A percentile compares a stretch with the other conserved stretches of the same genome.
Conservation (phyloP, 83 land plant genomes). For the Isoetes engelmannii region DNA sequence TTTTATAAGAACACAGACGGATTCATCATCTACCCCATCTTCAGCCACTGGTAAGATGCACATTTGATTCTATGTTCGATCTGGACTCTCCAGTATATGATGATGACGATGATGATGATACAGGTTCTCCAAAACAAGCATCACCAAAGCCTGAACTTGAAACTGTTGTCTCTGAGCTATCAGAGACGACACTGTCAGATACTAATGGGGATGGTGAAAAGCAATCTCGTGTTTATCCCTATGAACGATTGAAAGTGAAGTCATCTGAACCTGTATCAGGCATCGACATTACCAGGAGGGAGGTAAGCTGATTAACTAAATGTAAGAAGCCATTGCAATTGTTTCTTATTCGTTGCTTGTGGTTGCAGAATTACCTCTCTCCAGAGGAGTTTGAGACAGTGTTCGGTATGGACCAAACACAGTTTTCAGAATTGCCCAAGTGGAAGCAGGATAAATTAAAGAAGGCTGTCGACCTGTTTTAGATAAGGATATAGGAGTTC, state of each 20-base stretch:
- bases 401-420: slow-evolving; percentile 71
- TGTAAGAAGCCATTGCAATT: neutral
- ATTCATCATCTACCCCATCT: no score
- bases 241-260: slow-evolving; percentile 65
- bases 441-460: slow-evolving; percentile 93
- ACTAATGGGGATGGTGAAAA: slow-evolving; percentile 6
- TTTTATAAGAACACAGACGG: no score
- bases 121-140: neutral
- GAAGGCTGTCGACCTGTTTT: slow-evolving; percentile 68
- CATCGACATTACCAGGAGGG: slow-evolving; percentile 84
- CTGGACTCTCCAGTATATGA: no score
- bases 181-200: neutral
- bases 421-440: slow-evolving; percentile 79
- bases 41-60: no score
- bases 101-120: no score
- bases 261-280: slow-evolving; percentile 64
- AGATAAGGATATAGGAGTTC: neutral
- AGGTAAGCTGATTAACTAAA: slow-evolving; percentile 44
- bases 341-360: slow-evolving; percentile 1
- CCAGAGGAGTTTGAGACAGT: slow-evolving; percentile 64
- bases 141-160: neutral
- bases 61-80: no score
- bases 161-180: neutral
- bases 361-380: slow-evolving; percentile 73
- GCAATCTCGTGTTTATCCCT: slow-evolving; percentile 47